A percentile compares a stretch with the other conserved stretches of the same genome.
Evolutionary conservation across 192 early-diverging fungal genomes (phyloP).

Genomic region (Rhizophlyctis rosea): DNA sequence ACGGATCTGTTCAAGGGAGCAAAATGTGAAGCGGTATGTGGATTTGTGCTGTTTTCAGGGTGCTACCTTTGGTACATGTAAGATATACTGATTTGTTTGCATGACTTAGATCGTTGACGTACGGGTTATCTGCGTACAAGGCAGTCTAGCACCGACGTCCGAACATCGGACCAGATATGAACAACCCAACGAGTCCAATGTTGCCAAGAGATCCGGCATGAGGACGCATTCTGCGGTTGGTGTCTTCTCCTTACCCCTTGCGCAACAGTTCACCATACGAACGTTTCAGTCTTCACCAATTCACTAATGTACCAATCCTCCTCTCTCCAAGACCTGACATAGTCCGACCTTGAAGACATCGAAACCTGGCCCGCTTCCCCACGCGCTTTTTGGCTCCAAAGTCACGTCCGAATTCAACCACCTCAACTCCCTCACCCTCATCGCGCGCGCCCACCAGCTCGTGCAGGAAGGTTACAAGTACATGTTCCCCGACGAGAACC

Average conservation of each 20-base stretch:
- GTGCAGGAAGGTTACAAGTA: slow-evolving; percentile 98
- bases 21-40: too few species aligned
- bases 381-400: slow-evolving; percentile 87
- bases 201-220: slow-evolving; percentile 93
- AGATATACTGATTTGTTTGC: too few species aligned
- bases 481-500: slow-evolving; percentile 86
- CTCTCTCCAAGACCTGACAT: slow-evolving; percentile 87
- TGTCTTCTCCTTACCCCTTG: too few species aligned
- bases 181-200: slow-evolving; percentile 94
- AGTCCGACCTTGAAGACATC: slow-evolving; percentile 95
- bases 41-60: too few species aligned
- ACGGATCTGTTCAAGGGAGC: too few species aligned
- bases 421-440: slow-evolving; percentile 83
- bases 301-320: too few species aligned
- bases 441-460: slow-evolving; percentile 95
- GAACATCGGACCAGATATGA: slow-evolving; percentile 88
- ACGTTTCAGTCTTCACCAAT: too few species aligned
- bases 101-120: slow-evolving; percentile 98
- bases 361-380: slow-evolving; percentile 88
- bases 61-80: too few species aligned
- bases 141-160: slow-evolving; percentile 90
- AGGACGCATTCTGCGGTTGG: slow-evolving; percentile 84
- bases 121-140: slow-evolving; percentile 88
- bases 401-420: slow-evolving; percentile 96
- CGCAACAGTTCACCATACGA: too few species aligned